A percentile compares a stretch with the other conserved stretches of the same genome.
phyloP scores from a whole-genome alignment of 139 green algal species.

The Tetraselmis chui region DNA sequence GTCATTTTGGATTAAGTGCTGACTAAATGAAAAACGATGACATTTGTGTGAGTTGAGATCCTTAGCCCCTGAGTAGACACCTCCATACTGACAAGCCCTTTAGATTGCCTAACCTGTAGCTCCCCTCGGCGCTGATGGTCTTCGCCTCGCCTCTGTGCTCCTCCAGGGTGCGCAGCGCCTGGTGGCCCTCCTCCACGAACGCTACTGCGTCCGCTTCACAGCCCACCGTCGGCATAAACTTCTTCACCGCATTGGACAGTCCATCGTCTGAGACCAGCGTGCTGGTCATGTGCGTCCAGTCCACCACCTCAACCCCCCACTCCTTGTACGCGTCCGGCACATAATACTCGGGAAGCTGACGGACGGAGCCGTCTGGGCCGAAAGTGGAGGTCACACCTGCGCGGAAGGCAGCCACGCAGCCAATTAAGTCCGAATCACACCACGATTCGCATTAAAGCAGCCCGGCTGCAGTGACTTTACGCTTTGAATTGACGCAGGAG shows the following conservation, averaged over 20 bases:
- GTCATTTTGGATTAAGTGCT: no score
- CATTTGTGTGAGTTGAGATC: no score
- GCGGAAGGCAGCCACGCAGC: no score
- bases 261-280: neutral
- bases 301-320: conserved; percentile 57
- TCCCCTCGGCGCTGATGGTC: conserved; percentile 15
- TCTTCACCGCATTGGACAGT: conserved; percentile 24
- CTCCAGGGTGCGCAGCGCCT: conserved; percentile 7
- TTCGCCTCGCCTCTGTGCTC: neutral
- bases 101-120: no score
- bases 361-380: conserved; percentile 20
- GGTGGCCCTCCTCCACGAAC: conserved; percentile 34
- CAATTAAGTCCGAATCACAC: no score
- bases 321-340: conserved; percentile 55
- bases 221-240: conserved; percentile 68
- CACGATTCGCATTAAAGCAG: no score
- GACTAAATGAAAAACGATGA: no score
- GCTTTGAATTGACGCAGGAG: no score
- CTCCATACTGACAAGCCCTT: no score
- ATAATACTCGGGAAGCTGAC: conserved; percentile 43
- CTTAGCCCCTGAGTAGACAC: no score
- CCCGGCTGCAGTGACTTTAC: no score
- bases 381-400: conserved; percentile 48
- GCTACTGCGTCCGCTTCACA: conserved; percentile 74
- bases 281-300: conserved; percentile 38